These are phyloP conservation scores for Acacia pycnantha DNA, from an alignment of 331 rosid genomes.

Conservation along the genomic window DNA sequence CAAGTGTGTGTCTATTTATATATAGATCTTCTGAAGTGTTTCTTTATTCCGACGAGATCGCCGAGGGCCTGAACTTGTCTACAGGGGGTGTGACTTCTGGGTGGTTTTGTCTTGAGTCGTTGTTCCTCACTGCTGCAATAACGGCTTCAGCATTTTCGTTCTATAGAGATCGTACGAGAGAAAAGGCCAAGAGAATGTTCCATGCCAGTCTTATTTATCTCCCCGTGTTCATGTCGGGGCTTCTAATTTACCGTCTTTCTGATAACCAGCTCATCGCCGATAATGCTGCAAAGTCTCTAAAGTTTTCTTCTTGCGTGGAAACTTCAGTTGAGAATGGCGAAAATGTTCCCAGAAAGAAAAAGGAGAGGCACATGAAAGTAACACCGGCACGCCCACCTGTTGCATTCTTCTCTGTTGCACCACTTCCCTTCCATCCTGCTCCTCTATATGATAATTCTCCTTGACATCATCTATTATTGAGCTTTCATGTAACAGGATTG, in stretches of 20 bases:
- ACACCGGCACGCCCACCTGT: conserved; percentile 62
- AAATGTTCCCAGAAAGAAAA: conserved; percentile 25
- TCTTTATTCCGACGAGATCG: no score
- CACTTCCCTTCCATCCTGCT: conserved; percentile 89
- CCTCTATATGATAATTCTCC: conserved; percentile 54
- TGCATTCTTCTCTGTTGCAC: conserved; percentile 82
- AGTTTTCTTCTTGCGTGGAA: conserved; percentile 32
- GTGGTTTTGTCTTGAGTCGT: conserved; percentile 90
- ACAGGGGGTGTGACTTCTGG: conserved; percentile 90
- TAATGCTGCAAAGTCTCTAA: conserved; percentile 20
- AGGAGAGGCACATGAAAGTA: conserved; percentile 17
- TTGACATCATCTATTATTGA: not conserved
- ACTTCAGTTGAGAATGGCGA: conserved; percentile 26
- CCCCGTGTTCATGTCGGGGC: conserved; percentile 90
- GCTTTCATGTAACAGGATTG: conserved; percentile 10
- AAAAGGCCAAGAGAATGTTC: conserved; percentile 89
- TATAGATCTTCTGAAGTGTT: no score
- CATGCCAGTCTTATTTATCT: conserved; percentile 92
- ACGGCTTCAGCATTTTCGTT: conserved; percentile 76
- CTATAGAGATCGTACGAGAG: conserved; percentile 64
- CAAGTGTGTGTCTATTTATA: no score
- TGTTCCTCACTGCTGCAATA: conserved; percentile 76
- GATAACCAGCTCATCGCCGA: conserved; percentile 46
- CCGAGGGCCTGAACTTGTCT: conserved; percentile 26
- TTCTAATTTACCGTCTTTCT: conserved; percentile 70